Conservation (phyloP, 2,329 filamentous ascomycete genomes). For the Phaeosphaeria sp. region DNA sequence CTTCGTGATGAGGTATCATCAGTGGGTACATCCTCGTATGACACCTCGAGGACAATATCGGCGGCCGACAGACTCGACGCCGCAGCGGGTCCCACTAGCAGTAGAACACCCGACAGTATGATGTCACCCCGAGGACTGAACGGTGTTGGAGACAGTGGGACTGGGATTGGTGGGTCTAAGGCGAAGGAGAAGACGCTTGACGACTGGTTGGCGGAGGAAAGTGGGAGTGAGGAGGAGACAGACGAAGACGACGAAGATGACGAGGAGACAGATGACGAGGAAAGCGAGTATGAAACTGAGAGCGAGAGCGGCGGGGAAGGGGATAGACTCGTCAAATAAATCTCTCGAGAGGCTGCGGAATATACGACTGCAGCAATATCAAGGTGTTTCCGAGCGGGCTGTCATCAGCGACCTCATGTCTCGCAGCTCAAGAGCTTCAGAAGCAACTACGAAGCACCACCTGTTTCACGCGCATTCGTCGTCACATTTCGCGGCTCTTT, state of each 20-base stretch:
- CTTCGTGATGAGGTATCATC: conserved; percentile 65
- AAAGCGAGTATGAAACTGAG: conserved; percentile 49
- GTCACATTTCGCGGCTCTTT: not conserved
- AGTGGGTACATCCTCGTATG: conserved; percentile 40
- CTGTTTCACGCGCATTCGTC: not conserved
- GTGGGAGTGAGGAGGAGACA: conserved; percentile 57
- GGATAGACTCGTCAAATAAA: conserved; percentile 46
- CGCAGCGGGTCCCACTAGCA: conserved; percentile 51
- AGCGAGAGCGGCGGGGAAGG: conserved; percentile 4
- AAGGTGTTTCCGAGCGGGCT: too few species aligned
- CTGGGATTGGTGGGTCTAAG: conserved; percentile 17
- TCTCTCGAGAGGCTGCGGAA: not conserved
- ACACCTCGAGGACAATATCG: conserved; percentile 54
- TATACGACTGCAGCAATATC: too few species aligned
- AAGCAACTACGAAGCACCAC: not conserved
- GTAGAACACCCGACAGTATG: conserved; percentile 43
- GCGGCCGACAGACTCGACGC: conserved; percentile 71
- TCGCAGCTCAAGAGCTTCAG: not conserved
- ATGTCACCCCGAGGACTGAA: conserved; percentile 57
- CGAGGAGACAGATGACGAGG: conserved; percentile 61
- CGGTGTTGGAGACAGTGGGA: conserved; percentile 46
- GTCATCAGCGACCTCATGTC: too few species aligned
- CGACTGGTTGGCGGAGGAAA: conserved; percentile 79
- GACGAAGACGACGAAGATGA: conserved; percentile 64
- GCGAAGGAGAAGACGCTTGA: conserved; percentile 78